A percentile compares a stretch with the other conserved stretches of the same genome.
phyloP scores from a whole-genome alignment of 192 early-diverging fungal genomes.

The Cetraspora pellucida region DNA sequence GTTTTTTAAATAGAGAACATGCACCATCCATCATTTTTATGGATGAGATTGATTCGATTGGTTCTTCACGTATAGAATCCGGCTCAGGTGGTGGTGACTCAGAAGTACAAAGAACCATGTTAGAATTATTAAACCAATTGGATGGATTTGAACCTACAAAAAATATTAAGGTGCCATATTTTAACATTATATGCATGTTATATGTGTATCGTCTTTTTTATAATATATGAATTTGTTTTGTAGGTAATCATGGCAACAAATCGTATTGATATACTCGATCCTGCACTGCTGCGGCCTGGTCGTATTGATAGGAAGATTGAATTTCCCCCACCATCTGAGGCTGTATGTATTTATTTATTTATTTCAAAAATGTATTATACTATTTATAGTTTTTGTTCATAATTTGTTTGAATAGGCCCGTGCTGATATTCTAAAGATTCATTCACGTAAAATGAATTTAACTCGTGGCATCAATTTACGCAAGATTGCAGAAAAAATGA shows the following conservation, averaged over 20 bases:
- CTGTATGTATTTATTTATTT: slow-evolving; percentile 40
- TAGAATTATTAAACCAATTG: slow-evolving; percentile 87
- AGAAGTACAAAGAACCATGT: slow-evolving; percentile 90
- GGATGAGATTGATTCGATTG: slow-evolving; percentile 93
- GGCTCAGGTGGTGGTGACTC: slow-evolving; percentile 80
- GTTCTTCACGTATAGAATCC: slow-evolving; percentile 79
- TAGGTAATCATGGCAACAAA: slow-evolving; percentile 87
- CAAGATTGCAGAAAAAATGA: slow-evolving; percentile 88
- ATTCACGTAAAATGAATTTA: slow-evolving; percentile 90
- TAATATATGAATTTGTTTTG: background rate
- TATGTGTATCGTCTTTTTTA: too few relatives aligned
- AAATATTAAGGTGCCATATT: slow-evolving; percentile 75
- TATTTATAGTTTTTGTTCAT: background rate
- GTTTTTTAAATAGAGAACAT: slow-evolving; percentile 65
- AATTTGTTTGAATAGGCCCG: slow-evolving; percentile 53
- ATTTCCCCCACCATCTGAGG: slow-evolving; percentile 86
- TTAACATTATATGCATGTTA: too few relatives aligned
- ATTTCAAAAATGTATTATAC: background rate
- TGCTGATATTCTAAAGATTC: slow-evolving; percentile 87
- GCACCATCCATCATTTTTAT: slow-evolving; percentile 92
- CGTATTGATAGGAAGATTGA: slow-evolving; percentile 93
- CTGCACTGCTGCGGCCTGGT: slow-evolving; percentile 83
- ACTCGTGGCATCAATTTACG: slow-evolving; percentile 88
- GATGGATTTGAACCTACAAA: slow-evolving; percentile 90
- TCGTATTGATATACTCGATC: slow-evolving; percentile 88